Conservation (phyloP, 169 alveolate species). For the Plasmodium inui region DNA sequence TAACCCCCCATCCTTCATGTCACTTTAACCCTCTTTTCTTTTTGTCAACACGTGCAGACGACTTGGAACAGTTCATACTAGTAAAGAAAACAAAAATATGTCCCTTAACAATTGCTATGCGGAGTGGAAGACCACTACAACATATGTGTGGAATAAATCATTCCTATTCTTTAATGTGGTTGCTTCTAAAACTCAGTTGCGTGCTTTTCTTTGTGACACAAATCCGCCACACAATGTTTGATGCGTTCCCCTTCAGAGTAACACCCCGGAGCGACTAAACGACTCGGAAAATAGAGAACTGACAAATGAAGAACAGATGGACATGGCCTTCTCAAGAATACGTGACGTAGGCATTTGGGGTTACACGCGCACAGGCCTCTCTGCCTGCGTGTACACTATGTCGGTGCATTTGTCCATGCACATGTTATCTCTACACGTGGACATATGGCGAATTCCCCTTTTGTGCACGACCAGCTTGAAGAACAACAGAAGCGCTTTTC, state of each 20-base stretch:
- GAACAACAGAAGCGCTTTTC: constrained; percentile 29
- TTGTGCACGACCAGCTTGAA: constrained; percentile 17
- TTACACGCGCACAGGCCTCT: neutral
- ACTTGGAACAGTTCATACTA: neutral
- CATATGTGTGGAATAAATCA: neutral
- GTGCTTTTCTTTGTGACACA: neutral
- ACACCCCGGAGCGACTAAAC: neutral
- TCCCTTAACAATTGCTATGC: neutral
- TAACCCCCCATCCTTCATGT: neutral
- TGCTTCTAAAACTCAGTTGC: neutral
- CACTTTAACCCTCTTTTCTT: neutral
- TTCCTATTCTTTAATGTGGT: neutral
- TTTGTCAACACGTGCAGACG: constrained; percentile 18
- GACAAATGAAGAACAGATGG: constrained; percentile 37
- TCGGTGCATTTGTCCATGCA: neutral
- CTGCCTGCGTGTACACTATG: neutral
- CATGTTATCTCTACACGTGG: neutral
- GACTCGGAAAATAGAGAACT: constrained; percentile 11
- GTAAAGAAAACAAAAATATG: constrained; percentile 24
- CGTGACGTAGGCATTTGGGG: constrained; percentile 3
- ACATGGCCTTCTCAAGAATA: constrained; percentile 39
- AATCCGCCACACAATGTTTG: neutral
- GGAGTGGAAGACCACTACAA: neutral
- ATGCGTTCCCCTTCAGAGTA: neutral
- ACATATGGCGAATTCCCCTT: neutral